Evolutionary conservation across 257 asterid species (phyloP), one percentile per base, ranked within the genome.

Genomic region (Paraleonurus japonicus): DNA sequence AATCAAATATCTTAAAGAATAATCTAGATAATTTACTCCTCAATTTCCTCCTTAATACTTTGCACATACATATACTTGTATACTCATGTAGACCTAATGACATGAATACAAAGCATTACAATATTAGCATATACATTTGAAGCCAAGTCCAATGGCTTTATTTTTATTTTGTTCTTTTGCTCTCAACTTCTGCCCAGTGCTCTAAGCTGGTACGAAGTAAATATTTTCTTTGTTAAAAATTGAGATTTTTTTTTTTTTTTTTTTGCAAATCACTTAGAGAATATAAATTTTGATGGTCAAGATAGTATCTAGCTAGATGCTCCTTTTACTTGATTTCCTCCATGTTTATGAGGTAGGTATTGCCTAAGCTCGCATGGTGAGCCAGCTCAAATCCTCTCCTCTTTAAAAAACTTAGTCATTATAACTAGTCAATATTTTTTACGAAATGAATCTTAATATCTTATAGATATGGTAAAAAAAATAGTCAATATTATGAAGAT

Each of bases 171-270:
- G n/a, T n/a, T n/a, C n/a, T 41, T 3, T 41, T 3, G 26, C n/a
- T 61, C 50, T 48, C 65, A 32, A 55, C 37, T 68, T 55, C 15
- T 39, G 64, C 16, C 24, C 57, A 11, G 70, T 64, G 13, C 57
- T n/a, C 22, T 13, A 12, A 43, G 50, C 50, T 2, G 17, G 13
- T 12, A 43, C 6, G 6, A 13, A 37, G 16, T 43, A 43, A 15
- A 13, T 43, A 4, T 43, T 41, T 41, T 41, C 48, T 41, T 39
- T 9, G 15, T 39, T 11, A n/a, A n/a, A 3, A 39, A 41, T 41
- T 43, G 51, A 13, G 4, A 19, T n/a, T n/a, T n/a, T n/a, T n/a
- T n/a, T n/a, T n/a, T n/a, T n/a, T 13, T 43, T 43, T 43, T 13
- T 15, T 7, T 13, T 43, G 51, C 51, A 43, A 15, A 43, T 43